Conservation (phyloP, 805 yeast genomes). For the Zygosaccharomyces bisporus region DNA sequence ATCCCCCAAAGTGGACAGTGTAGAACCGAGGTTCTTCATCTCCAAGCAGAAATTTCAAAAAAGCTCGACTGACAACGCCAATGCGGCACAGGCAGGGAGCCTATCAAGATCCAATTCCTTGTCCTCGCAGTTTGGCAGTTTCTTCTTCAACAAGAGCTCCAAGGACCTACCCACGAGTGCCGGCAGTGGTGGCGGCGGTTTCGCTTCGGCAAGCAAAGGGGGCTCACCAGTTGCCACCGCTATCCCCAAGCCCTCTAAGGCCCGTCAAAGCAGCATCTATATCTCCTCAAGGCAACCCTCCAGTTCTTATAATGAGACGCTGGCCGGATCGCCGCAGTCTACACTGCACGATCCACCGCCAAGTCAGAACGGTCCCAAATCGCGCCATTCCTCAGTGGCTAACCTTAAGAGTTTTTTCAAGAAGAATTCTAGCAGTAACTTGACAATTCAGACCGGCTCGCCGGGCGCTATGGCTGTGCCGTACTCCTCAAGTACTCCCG, state of each 20-base stretch:
- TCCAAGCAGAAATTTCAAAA: constrained; percentile 59
- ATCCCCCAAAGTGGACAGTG: constrained; percentile 64
- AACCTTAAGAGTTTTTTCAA: constrained; percentile 72
- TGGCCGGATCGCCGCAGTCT: constrained; percentile 31
- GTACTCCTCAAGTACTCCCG: constrained; percentile 14
- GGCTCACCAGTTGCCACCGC: constrained; percentile 30
- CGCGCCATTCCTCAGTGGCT: constrained; percentile 76
- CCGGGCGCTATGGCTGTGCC: constrained; percentile 23
- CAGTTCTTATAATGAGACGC: constrained; percentile 26
- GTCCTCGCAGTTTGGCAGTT: constrained; percentile 36
- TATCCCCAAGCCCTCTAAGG: constrained; percentile 36
- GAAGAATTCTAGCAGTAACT: constrained; percentile 31
- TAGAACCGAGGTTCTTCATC: constrained; percentile 84
- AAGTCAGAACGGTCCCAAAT: constrained; percentile 38
- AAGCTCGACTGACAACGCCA: constrained; percentile 24
- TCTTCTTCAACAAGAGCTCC: constrained; percentile 32
- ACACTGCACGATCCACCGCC: constrained; percentile 35
- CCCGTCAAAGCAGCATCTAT: constrained; percentile 35
- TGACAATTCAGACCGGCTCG: constrained; percentile 21
- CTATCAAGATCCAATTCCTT: constrained; percentile 35
- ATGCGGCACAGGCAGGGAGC: constrained; percentile 21
- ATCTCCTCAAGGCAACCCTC: constrained; percentile 36
- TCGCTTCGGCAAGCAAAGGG: constrained; percentile 8
- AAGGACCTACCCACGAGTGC: constrained; percentile 18
- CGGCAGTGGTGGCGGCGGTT: constrained; percentile 1